Evolutionary conservation across 176 grass and related monocot species (phyloP).

Genomic region (Aegilops speltoides): DNA sequence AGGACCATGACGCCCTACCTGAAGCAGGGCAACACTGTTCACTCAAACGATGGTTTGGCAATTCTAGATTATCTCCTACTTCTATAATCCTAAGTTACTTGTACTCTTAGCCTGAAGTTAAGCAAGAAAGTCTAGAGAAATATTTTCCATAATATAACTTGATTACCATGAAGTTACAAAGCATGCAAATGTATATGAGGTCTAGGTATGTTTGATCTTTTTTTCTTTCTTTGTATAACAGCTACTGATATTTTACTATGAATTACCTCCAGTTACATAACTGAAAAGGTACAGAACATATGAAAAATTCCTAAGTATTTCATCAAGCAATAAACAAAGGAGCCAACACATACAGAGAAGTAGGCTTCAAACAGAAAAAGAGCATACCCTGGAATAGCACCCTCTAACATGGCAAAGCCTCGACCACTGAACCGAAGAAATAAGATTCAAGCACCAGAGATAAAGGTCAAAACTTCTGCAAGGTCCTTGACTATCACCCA

Average conservation of each 20-base stretch:
- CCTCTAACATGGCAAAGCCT: background rate
- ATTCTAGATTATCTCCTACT: background rate
- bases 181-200: background rate
- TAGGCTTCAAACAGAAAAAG: background rate
- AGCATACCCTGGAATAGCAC: conserved; percentile 2
- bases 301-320: background rate
- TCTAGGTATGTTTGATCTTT: background rate
- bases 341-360: background rate
- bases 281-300: background rate
- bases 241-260: background rate
- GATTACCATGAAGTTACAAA: background rate
- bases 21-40: background rate
- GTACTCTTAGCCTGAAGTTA: conserved; percentile 11
- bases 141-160: background rate
- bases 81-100: background rate
- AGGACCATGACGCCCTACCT: background rate
- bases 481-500: background rate
- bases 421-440: background rate
- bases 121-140: background rate
- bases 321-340: background rate
- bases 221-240: background rate
- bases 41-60: background rate
- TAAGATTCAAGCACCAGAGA: background rate
- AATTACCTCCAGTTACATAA: background rate
- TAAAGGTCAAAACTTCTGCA: background rate